Evolutionary conservation across 129 eudicot genomes (phyloP), one percentile per base, ranked within the genome.

Genomic region (Scalesia atractyloides): DNA sequence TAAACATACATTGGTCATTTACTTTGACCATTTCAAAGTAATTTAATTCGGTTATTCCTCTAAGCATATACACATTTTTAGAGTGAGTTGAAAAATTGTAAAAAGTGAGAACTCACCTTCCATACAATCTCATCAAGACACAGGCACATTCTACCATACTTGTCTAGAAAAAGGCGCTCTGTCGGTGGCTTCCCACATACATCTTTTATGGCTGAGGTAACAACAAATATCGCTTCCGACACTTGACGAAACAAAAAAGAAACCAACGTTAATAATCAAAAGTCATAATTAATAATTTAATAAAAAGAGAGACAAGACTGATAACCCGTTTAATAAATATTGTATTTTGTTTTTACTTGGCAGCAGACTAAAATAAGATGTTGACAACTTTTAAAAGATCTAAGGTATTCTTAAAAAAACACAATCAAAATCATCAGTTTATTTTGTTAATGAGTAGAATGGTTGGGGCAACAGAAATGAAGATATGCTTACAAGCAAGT

Each of bases 81-180:
- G n/a, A 52, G 44, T 39, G 72, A 43, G 52, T 43, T 56, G 19
- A 56, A 76, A 33, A 30, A 76, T 66, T 43, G 37, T 57, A 44
- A 48, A 68, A 57, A 15, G 20, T 34, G 22, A 76, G 49, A 47
- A 50, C 54, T 62, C 59, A 95, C 99, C 96, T 83, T 85, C 97
- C 99, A 95, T 9, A 95, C 99, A 62, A 95, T 86, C 83, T 95
- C 99, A 85, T 95, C 99, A 53, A 95, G 89, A 73, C 96, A 90
- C 82, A 95, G 74, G 80, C 99, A 95, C 33, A 95, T 95, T 85
- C 84, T 91, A 64, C 99, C 99, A 72, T 95, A 95, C 84, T 95
- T 95, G 83, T 95, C 99, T 72, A 95, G 80, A 74, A 95, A 95
- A 54, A 95, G 89, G 73, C 99, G 91, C 81, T 95, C 97, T 5